Percentiles rank a stretch among this genome's conserved stretches.
These are phyloP conservation scores for Prunus padus DNA, from an alignment of 306 rosid genomes.

Conservation along the genomic window DNA sequence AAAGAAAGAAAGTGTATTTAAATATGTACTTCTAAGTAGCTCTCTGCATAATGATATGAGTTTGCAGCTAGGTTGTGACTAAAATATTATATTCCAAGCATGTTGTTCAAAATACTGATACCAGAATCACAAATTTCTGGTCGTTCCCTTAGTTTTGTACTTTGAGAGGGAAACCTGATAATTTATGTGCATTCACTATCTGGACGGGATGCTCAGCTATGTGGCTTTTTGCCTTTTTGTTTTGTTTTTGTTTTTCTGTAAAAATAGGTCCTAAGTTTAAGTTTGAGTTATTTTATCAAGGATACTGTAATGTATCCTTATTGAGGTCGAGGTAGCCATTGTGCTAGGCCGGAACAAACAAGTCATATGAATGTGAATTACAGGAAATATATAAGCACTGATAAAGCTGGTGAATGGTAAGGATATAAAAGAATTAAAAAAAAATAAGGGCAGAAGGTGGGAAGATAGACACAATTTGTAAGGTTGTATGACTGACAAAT, in stretches of 20 bases:
- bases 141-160: neutral
- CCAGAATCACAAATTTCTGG: neutral
- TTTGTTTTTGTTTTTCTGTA: neutral
- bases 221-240: neutral
- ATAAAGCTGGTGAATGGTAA: too few species aligned
- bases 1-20: neutral
- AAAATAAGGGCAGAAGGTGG: too few species aligned
- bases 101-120: conserved; percentile 4
- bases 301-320: neutral
- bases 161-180: neutral
- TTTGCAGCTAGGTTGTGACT: neutral
- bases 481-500: too few species aligned
- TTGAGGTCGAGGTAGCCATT: neutral
- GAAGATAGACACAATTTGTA: too few species aligned
- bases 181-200: neutral
- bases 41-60: neutral
- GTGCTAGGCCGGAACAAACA: neutral
- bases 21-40: neutral
- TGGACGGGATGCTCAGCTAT: neutral
- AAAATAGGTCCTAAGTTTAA: neutral
- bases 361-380: neutral
- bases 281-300: neutral
- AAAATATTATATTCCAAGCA: neutral
- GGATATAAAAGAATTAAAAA: too few species aligned
- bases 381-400: neutral